Evolutionary conservation across 768 basidiomycete genomes (phyloP).

Genomic region (Cubamyces sp.): DNA sequence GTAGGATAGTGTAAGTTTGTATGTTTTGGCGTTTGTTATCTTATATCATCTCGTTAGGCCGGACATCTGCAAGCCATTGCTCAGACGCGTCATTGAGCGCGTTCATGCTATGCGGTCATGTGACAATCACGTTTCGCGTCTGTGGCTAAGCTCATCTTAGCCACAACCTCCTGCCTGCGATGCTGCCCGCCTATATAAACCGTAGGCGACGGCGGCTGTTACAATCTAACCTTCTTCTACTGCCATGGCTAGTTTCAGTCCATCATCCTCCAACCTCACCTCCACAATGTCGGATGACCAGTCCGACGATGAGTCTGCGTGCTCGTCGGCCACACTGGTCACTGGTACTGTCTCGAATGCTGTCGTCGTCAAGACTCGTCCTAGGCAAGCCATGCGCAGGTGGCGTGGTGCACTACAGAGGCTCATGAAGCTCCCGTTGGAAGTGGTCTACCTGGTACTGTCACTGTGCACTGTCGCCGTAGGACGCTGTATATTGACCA

Average conservation of each 20-base stretch:
- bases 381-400: too few relatives aligned
- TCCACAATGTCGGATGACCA: too few relatives aligned
- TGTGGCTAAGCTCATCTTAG: neutral
- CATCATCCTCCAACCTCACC: too few relatives aligned
- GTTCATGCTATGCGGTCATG: neutral
- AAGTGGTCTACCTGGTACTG: neutral
- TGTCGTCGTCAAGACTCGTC: too few relatives aligned
- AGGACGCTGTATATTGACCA: too few relatives aligned
- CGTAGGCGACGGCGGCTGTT: too few relatives aligned
- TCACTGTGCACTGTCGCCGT: neutral
- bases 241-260: too few relatives aligned
- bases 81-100: neutral
- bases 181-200: neutral
- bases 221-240: too few relatives aligned
- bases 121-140: conserved; percentile 10
- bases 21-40: conserved; percentile 5
- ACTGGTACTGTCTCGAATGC: too few relatives aligned
- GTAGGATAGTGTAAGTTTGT: conserved; percentile 23
- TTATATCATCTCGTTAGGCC: neutral
- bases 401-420: too few relatives aligned
- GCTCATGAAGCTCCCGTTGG: neutral
- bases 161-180: neutral
- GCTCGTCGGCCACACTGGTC: too few relatives aligned
- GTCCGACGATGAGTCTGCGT: too few relatives aligned
- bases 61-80: neutral